Conservation (phyloP, 2,329 filamentous ascomycete species). For the Allantophomopsis lycopodina region DNA sequence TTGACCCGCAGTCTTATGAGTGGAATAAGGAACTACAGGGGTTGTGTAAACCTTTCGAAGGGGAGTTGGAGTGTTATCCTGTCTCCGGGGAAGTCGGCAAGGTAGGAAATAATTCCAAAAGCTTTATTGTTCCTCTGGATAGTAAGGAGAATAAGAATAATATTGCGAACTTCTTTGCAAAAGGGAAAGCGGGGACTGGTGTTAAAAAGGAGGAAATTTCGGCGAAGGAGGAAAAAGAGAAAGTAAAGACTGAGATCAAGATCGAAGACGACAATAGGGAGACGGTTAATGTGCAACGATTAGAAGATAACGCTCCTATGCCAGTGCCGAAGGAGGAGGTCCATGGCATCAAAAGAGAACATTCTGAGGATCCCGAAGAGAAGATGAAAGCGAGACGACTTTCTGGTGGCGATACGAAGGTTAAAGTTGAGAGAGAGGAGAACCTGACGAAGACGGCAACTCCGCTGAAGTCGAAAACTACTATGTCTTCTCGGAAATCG, state of each 20-base stretch:
- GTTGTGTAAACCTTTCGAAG: constrained; percentile 65
- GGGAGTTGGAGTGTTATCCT: constrained; percentile 71
- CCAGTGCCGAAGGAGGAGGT: constrained; percentile 10
- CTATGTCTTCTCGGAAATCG: constrained; percentile 10
- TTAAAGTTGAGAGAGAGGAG: too few relatives aligned
- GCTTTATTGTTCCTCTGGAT: constrained; percentile 69
- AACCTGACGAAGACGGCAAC: constrained; percentile 2
- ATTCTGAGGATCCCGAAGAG: constrained; percentile 9
- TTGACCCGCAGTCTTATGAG: constrained; percentile 56
- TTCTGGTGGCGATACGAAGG: too few relatives aligned
- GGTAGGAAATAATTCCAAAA: constrained; percentile 79
- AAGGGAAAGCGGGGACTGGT: constrained; percentile 16
- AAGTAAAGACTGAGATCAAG: constrained; percentile 7
- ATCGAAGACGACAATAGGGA: constrained; percentile 10
- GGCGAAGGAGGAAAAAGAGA: not conserved
- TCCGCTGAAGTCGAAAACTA: constrained; percentile 4
- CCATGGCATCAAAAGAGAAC: constrained; percentile 14
- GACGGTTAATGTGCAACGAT: constrained; percentile 11
- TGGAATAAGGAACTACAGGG: constrained; percentile 72
- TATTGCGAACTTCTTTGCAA: constrained; percentile 85
- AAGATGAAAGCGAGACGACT: not conserved
- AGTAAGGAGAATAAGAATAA: constrained; percentile 84
- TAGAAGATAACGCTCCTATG: constrained; percentile 15
- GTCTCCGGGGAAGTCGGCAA: constrained; percentile 87
- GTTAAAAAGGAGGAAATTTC: constrained; percentile 4